A percentile compares a stretch with the other conserved stretches of the same genome.
phyloP scores from a whole-genome alignment of 1,139 yeast genomes.

The Lodderomyces beijingensis region DNA sequence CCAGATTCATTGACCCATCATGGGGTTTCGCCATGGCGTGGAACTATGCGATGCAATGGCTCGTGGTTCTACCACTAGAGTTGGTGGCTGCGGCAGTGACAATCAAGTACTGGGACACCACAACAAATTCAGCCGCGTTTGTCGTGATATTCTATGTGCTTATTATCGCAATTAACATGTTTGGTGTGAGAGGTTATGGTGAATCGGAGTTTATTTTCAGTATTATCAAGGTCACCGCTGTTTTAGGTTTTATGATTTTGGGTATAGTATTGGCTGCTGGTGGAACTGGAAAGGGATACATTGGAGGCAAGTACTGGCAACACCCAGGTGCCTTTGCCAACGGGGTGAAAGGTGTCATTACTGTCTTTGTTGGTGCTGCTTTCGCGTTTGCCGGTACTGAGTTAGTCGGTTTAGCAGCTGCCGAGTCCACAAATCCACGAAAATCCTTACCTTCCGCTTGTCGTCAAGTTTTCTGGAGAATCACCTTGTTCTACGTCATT shows the following conservation, averaged over 20 bases:
- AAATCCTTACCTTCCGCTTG: constrained; percentile 40
- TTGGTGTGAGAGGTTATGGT: constrained; percentile 67
- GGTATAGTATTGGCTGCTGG: constrained; percentile 72
- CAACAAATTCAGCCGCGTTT: constrained; percentile 61
- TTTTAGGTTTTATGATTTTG: constrained; percentile 63
- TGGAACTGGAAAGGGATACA: constrained; percentile 46
- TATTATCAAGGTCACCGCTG: constrained; percentile 56
- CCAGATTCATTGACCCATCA: constrained; percentile 61
- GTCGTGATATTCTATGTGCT: constrained; percentile 60
- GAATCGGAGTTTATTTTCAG: constrained; percentile 67
- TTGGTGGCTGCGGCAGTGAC: constrained; percentile 72
- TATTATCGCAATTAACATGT: constrained; percentile 53
- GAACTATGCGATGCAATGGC: constrained; percentile 72
- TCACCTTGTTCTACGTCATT: constrained; percentile 39
- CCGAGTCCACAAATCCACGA: constrained; percentile 39
- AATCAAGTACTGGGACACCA: constrained; percentile 60
- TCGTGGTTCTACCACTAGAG: constrained; percentile 66
- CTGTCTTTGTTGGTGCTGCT: constrained; percentile 44
- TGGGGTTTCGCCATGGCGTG: constrained; percentile 79
- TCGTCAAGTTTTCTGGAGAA: constrained; percentile 47
- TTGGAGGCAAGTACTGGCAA: constrained; percentile 58
- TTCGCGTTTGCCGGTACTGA: constrained; percentile 48
- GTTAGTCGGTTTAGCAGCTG: constrained; percentile 44
- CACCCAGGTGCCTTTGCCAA: constrained; percentile 39
- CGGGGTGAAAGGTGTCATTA: constrained; percentile 54